These are phyloP conservation scores for Metarhizium humberi DNA, from an alignment of 2,329 filamentous ascomycete species.

Conservation along the genomic window DNA sequence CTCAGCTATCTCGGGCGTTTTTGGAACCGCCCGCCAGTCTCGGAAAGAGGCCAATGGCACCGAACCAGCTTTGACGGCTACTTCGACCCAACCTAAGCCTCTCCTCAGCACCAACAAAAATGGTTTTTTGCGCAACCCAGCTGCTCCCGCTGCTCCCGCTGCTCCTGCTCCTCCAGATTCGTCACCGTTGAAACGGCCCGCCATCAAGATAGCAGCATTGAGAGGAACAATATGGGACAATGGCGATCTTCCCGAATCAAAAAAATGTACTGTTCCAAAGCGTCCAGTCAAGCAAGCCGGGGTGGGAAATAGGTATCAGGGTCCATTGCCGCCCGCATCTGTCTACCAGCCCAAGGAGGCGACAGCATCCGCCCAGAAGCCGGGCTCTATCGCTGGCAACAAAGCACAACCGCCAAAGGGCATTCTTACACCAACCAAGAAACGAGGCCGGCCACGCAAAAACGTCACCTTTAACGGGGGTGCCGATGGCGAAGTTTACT, in stretches of 20 bases:
- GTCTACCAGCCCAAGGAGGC: background rate
- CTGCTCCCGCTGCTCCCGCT: background rate
- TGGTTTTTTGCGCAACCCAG: background rate
- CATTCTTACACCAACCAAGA: slow-evolving; percentile 43
- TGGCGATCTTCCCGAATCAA: slow-evolving; percentile 12
- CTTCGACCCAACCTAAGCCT: background rate
- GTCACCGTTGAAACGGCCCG: slow-evolving; percentile 12
- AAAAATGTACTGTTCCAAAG: slow-evolving; percentile 10
- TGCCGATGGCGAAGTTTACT: slow-evolving; percentile 35
- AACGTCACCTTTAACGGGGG: slow-evolving; percentile 42
- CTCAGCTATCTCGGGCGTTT: slow-evolving; percentile 20
- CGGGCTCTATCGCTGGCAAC: slow-evolving; percentile 3
- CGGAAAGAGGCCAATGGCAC: slow-evolving; percentile 8
- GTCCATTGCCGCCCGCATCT: too few species aligned
- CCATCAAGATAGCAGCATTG: slow-evolving; percentile 27
- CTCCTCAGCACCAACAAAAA: slow-evolving; percentile 1
- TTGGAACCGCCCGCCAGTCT: slow-evolving; percentile 13
- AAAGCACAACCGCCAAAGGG: slow-evolving; percentile 32
- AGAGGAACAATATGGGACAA: slow-evolving; percentile 30
- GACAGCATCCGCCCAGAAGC: background rate
- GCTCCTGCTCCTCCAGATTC: background rate
- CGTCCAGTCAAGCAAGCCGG: background rate
- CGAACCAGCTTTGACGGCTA: background rate
- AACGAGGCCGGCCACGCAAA: slow-evolving; percentile 34
- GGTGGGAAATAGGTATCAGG: background rate